These are phyloP conservation scores for Colletotrichum higginsianum DNA, from an alignment of 2,329 filamentous ascomycete genomes.

Conservation along the genomic window DNA sequence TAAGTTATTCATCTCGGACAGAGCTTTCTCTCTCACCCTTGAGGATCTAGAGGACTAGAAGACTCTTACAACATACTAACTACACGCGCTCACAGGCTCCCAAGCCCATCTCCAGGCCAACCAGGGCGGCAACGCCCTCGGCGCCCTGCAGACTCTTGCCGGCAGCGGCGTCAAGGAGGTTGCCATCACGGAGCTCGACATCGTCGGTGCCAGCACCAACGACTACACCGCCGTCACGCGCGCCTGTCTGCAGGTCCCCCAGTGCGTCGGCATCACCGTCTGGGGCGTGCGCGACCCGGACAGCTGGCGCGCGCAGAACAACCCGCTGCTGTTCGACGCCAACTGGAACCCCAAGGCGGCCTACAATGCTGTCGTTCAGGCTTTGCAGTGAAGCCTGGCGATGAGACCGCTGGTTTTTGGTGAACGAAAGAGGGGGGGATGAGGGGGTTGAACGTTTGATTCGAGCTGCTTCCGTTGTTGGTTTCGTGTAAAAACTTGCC, in stretches of 20 bases:
- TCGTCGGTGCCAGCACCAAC: slow-evolving; percentile 66
- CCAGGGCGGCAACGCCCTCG: slow-evolving; percentile 60
- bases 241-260: slow-evolving; percentile 70
- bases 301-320: slow-evolving; percentile 65
- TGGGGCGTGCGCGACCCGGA: slow-evolving; percentile 69
- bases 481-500: not conserved
- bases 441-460: not conserved
- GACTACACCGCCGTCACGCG: slow-evolving; percentile 73
- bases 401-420: not conserved
- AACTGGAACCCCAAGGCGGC: slow-evolving; percentile 66
- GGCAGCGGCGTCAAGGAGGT: slow-evolving; percentile 67
- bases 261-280: slow-evolving; percentile 77
- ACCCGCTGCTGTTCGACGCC: slow-evolving; percentile 68
- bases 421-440: not conserved
- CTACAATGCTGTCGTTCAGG: slow-evolving; percentile 62
- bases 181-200: slow-evolving; percentile 79
- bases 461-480: no score
- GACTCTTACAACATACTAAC: not conserved
- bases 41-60: no score
- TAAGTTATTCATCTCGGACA: not conserved
- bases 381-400: slow-evolving; percentile 44
- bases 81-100: slow-evolving; percentile 51
- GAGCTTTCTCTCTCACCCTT: not conserved
- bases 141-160: slow-evolving; percentile 68
- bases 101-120: slow-evolving; percentile 69